Base-by-base conservation (phyloP, 2,329 filamentous ascomycete species). In the Pseudogymnoascus sp. region DNA sequence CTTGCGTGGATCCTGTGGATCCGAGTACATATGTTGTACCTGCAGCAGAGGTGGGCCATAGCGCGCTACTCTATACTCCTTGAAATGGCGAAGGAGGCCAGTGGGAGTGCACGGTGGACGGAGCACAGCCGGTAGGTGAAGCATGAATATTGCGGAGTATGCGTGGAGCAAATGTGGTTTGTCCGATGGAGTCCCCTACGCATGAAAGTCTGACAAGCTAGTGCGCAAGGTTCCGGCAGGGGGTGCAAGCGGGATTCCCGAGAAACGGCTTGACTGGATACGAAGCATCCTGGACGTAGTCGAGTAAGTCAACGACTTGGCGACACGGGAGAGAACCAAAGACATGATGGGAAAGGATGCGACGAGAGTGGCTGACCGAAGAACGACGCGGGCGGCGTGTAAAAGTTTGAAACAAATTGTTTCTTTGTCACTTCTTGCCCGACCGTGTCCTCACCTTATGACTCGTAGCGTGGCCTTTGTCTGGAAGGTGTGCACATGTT, bases 101-200 rank as follows among this genome's bases (percentile, higher is more conserved):
- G 50, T 56, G 2, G 50, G 28, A 56, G 16, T 8, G 50, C 50
- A 56, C 28, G 50, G 28, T 56, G 28, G 50, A 7, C 6, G 28
- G 50, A 33, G 11, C 50, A 35, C n/a, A 56, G 50, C 28, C 28
- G 50, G 50, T 10, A 56, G 28, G 50, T 56, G 50, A 56, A 56
- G 50, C 50, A 56, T 56, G 28, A 56, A 56, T 10, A 56, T 56
- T 56, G 50, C 50, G 50, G 50, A 56, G 50, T 19, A 56, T 56
- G 50, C 28, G 50, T 56, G 50, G 50, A 56, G 50, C 50, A 56
- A 56, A 56, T 56, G 50, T 56, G 50, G 50, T 56, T 56, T 56
- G 50, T 56, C 50, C 50, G 50, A 56, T 56, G 28, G 28, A 56
- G 50, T 56, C 50, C 50, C 50, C 50, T 56, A 56, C 50, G 28